phyloP scores from a whole-genome alignment of 306 rosid genomes.

The Trifolium fragiferum region DNA sequence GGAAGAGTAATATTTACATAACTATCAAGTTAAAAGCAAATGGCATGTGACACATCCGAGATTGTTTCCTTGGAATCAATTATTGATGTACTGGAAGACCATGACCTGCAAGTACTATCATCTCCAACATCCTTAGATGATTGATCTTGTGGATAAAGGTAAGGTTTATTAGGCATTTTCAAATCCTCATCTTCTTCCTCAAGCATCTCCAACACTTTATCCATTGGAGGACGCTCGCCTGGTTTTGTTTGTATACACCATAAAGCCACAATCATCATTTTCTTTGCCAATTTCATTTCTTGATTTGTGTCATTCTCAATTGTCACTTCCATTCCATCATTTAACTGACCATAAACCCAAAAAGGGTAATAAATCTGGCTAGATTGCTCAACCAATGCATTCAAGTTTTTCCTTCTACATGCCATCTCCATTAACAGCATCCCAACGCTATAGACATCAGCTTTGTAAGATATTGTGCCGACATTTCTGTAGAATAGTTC shows the following conservation, averaged over 20 bases:
- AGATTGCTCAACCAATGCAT: constrained; percentile 3
- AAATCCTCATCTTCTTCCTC: not conserved
- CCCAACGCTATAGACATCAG: constrained; percentile 1
- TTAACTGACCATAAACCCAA: constrained; percentile 1
- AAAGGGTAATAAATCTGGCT: constrained; percentile 13
- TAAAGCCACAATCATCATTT: constrained; percentile 24
- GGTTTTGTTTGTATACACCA: constrained; percentile 15
- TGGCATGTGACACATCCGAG: not conserved
- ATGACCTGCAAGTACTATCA: not conserved
- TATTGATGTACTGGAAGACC: not conserved
- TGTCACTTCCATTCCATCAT: not conserved
- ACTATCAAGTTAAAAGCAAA: not conserved
- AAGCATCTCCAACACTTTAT: constrained; percentile 17
- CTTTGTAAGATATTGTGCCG: constrained; percentile 13
- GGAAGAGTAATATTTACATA: no score
- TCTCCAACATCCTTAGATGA: not conserved
- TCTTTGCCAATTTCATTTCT: constrained; percentile 10
- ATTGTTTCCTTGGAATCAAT: not conserved
- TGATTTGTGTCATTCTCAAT: not conserved
- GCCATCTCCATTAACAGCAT: constrained; percentile 26
- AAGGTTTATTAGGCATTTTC: not conserved
- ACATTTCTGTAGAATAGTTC: constrained; percentile 25
- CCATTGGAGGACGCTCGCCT: not conserved
- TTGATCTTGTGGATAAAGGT: not conserved
- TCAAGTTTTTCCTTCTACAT: constrained; percentile 1